Base-by-base conservation (phyloP, 306 rosid species). In the Argentina anserina region DNA sequence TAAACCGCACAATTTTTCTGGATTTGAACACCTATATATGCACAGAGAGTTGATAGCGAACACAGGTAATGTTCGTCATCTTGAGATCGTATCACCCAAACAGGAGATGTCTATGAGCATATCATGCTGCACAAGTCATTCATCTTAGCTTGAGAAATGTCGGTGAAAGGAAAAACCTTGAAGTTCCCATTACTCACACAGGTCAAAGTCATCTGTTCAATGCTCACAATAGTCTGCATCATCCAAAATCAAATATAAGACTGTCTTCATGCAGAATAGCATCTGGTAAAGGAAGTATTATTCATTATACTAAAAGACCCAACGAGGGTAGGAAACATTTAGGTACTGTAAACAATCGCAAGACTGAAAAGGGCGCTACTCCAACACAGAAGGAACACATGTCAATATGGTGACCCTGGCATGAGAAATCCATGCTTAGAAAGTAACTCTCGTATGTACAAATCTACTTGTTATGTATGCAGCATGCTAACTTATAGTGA, bases 211-310 rank as follows among this genome's bases (percentile, higher is more conserved):
- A 89, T 68, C 86, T 88, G 90, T 66, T 75, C 87, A 75, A 85
- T 59, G 83, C 89, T 89, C 81, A 84, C 91, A 97, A 88, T 91
- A 76, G 90, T 76, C 98, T 94, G 98, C 97, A 88, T 7, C 43
- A 25, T 25, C 9, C 21, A 68, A 56, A 40, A 21, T 37, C 23
- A 3, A 29, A 33, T 14, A 9, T 26, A 7, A 23, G 42, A 12
- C 40, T 59, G 10, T n/a, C n/a, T 23, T 58, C 42, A 67, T 47
- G 60, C 34, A 40, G 69, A 63, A 37, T 28, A 10, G 20, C 34
- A 26, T 41, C 41, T 0, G 8, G n/a, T n/a, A n/a, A n/a, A n/a
- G n/a, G n/a, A n/a, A n/a, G n/a, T n/a, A n/a, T n/a, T n/a, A n/a
- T n/a, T n/a, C n/a, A 20, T 47, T 41, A n/a, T 5, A 17, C 5